Base-by-base conservation (phyloP, 352 stramenopile genomes). In the Globisporangium heterothallicum region DNA sequence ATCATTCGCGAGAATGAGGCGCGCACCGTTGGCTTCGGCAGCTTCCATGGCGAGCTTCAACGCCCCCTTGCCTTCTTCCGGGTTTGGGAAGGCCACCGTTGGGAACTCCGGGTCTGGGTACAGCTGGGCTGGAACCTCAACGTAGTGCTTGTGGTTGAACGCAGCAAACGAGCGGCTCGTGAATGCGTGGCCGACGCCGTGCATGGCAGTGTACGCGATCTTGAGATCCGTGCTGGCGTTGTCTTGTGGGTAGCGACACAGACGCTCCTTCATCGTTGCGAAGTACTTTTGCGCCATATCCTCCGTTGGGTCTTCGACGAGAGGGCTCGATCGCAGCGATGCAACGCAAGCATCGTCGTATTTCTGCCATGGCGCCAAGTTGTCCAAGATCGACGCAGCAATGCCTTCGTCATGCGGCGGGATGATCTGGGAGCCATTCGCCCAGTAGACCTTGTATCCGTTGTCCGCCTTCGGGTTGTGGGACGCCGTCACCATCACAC, bases 391-490 rank as follows among this genome's bases (percentile, higher is more conserved):
- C 48, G 64, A 55, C 14, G 57, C 58, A 10, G 96, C 89, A 58
- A 99, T 99, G 49, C 76, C 77, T 30, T 68, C 74, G 68, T 99
- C 97, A 47, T 98, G 84, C 6, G 97, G 96, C 35, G 95, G 77
- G 60, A 98, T 98, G 63, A 99, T 99, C 74, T 99, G 97, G 64
- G 88, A 95, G 36, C 87, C 96, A 62, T 97, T 97, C 41, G 59
- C 69, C 85, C 92, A 97, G 69, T 98, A 98, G 0, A 98, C 85
- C 66, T 99, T 99, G 79, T 98, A 99, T 34, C 97, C 97, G 72
- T 98, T 94, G 80, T 99, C 97, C 6, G 58, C 70, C 68, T 98
- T 98, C 7, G 97, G 97, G 80, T 99, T 99, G 72, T 99, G 97
- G 47, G 91, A 98, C 18, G 96, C 97, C 22, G 93, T 98, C 42